These are phyloP conservation scores for Nigrospora oryzae DNA, from an alignment of 2,329 filamentous ascomycete genomes.

Conservation along the genomic window DNA sequence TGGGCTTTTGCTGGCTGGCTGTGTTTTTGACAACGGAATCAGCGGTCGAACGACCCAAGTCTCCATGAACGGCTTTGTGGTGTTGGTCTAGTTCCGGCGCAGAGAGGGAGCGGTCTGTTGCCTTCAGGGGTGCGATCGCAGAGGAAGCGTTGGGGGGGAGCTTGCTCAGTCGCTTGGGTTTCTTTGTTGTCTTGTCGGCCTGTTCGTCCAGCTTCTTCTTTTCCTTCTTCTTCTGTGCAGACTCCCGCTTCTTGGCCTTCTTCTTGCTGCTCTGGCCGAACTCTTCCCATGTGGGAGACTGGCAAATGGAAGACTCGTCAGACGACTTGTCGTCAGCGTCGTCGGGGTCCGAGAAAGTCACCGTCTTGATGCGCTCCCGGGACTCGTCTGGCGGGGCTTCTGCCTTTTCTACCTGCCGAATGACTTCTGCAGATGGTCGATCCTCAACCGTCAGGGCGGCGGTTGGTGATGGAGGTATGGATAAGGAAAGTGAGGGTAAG, in stretches of 20 bases:
- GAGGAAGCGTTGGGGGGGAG: constrained; percentile 14
- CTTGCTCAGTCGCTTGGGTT: constrained; percentile 28
- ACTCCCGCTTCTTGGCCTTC: constrained; percentile 32
- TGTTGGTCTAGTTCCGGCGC: constrained; percentile 15
- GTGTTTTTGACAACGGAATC: constrained; percentile 8
- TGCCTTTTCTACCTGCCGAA: not conserved
- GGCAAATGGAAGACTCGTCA: constrained; percentile 44
- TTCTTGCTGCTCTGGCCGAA: constrained; percentile 45
- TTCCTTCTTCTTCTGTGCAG: constrained; percentile 30
- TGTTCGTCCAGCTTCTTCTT: constrained; percentile 27
- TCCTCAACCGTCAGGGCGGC: constrained; percentile 4
- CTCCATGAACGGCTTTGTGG: constrained; percentile 9
- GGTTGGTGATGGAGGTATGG: constrained; percentile 17
- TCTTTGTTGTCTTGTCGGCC: constrained; percentile 27
- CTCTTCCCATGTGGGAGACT: constrained; percentile 55
- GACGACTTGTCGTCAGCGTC: constrained; percentile 23
- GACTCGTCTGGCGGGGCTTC: constrained; percentile 9
- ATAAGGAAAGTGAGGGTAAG: constrained; percentile 22
- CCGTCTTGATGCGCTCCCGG: constrained; percentile 24
- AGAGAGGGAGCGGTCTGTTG: constrained; percentile 15
- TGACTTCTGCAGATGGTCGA: too few relatives aligned
- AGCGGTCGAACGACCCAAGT: constrained; percentile 6
- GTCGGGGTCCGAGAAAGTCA: constrained; percentile 27
- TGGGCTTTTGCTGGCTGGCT: constrained; percentile 6
- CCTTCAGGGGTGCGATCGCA: constrained; percentile 15